Base-by-base conservation (phyloP, 805 yeast genomes). In the Candida qinlingensis region DNA sequence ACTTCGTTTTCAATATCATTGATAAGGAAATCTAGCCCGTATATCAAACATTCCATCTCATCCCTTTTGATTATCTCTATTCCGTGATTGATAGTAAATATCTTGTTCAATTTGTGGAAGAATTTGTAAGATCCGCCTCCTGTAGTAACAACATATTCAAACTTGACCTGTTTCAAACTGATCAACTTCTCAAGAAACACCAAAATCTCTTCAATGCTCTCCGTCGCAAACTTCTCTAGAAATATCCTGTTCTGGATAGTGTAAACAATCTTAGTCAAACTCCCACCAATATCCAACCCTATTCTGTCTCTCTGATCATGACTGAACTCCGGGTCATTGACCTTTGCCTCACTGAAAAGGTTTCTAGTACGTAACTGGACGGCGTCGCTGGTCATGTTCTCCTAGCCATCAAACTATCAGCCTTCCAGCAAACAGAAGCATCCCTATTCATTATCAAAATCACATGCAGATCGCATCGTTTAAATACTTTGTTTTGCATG, bases 101-200 rank as follows among this genome's bases (percentile, higher is more conserved):
- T 45, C 13, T 45, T 54, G 37, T 57, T 47, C 50, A 92, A 79
- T 41, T 80, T 80, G 10, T 83, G 83, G 56, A 85, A 77, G 60
- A 83, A 92, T 67, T 90, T 91, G 68, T 83, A 87, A 1, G 97
- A 85, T 1, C 99, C 99, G 7, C 99, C 99, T 11, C 99, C 99
- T 0, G 99, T 94, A 9, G 97, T 97, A 65, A 87, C 77, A 35
- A 92, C 77, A 52, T 81, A 79, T 6, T 48, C 46, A 3, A 87
- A 75, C 37, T 62, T 64, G 28, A 59, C 67, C 38, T 71, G 62
- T 50, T 71, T 68, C 51, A 70, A 58, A 26, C 53, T 54, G 30
- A 80, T 66, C 7, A 86, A 70, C 30, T 72, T 64, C 40, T 76
- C 73, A 47, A 89, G 71, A 50, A 79, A 76, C 8, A 63, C 65